Evolutionary conservation across 495 filamentous ascomycete species (phyloP).

Genomic region (Oidiodendron maius): DNA sequence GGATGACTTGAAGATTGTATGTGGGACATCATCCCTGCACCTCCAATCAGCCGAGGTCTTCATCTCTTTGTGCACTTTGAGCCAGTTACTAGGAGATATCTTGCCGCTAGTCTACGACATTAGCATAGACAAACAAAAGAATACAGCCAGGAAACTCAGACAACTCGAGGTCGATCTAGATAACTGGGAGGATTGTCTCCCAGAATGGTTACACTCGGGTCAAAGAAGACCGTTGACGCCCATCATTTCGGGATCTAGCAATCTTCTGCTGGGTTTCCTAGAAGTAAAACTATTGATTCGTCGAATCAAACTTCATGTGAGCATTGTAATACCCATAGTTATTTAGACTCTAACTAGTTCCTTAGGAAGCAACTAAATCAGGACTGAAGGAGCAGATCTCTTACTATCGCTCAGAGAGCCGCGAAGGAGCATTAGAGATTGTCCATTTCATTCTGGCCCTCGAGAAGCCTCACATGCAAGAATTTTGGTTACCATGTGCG

Average conservation of each 20-base stretch:
- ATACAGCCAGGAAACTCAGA: conserved; percentile 18
- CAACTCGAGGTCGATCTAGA: conserved; percentile 41
- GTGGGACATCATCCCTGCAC: no score
- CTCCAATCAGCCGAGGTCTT: conserved; percentile 42
- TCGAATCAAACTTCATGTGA: conserved; percentile 4
- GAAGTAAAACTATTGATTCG: conserved; percentile 7
- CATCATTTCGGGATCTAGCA: conserved; percentile 4
- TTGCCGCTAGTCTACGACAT: conserved; percentile 45
- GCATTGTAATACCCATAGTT: neutral
- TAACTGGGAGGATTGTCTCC: conserved; percentile 23
- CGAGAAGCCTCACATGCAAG: neutral
- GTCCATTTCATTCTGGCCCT: neutral
- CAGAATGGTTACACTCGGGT: neutral
- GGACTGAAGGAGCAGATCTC: neutral
- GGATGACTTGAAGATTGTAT: conserved; percentile 39
- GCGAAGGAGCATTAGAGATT: neutral
- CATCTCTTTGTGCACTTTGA: conserved; percentile 44
- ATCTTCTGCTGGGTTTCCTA: conserved; percentile 1
- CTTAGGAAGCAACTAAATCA: neutral
- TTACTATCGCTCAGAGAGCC: conserved; percentile 1
- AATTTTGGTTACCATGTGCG: conserved; percentile 7
- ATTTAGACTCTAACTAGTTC: no score
- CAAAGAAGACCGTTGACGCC: neutral
- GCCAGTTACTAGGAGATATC: conserved; percentile 45
- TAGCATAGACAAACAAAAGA: conserved; percentile 32